Evolutionary conservation across 176 grass and related monocot genomes (phyloP).

Genomic region (Calamus simplicifolius): DNA sequence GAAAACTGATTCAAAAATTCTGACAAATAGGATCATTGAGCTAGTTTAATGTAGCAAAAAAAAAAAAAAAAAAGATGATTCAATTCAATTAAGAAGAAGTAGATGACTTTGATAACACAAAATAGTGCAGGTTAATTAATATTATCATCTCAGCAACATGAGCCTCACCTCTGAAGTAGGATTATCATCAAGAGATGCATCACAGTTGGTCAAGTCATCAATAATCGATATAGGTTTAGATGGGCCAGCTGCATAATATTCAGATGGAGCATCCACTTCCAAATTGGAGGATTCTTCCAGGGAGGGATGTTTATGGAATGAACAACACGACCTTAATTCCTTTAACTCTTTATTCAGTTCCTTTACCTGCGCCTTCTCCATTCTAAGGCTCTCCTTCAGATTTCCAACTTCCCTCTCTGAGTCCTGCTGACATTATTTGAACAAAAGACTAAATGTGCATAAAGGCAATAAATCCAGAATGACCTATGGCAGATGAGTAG

Average conservation of each 20-base stretch:
- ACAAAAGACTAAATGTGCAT: background rate
- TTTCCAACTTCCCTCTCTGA: slow-evolving; percentile 35
- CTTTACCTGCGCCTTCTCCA: slow-evolving; percentile 22
- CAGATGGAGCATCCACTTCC: slow-evolving; percentile 9
- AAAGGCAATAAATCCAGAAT: background rate
- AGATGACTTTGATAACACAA: too few relatives aligned
- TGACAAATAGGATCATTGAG: too few relatives aligned
- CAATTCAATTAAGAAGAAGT: too few relatives aligned
- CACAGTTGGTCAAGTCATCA: slow-evolving; percentile 15
- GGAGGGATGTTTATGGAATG: slow-evolving; percentile 19
- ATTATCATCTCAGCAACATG: too few relatives aligned
- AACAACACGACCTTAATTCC: slow-evolving; percentile 22
- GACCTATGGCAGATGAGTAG: too few relatives aligned
- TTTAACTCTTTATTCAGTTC: slow-evolving; percentile 38
- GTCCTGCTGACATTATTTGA: slow-evolving; percentile 28
- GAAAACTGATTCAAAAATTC: too few relatives aligned
- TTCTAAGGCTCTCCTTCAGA: slow-evolving; percentile 28
- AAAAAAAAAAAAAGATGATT: too few relatives aligned
- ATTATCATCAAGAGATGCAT: slow-evolving; percentile 7
- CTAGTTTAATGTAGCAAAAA: too few relatives aligned
- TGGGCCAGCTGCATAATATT: slow-evolving; percentile 9
- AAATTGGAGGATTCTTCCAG: slow-evolving; percentile 10
- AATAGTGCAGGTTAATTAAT: too few relatives aligned
- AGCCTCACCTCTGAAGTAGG: too few relatives aligned
- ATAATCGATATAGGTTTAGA: slow-evolving; percentile 13